Conservation (phyloP, 306 rosid species). For the Prunus armeniaca region DNA sequence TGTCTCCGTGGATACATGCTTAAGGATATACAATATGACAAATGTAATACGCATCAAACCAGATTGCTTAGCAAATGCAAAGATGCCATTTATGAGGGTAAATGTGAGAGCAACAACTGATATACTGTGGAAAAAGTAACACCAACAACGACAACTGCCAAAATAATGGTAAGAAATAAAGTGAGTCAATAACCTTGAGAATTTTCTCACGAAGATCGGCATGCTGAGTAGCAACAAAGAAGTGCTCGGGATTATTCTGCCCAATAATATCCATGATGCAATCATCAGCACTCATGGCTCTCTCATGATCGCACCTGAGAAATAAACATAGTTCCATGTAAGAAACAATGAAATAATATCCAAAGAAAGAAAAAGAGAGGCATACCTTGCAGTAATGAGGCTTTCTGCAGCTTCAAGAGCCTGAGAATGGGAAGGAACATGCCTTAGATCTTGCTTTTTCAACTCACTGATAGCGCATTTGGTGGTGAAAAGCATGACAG, state of each 20-base stretch:
- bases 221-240: constrained; percentile 82
- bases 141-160: background rate
- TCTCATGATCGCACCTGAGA: constrained; percentile 72
- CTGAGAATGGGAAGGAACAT: constrained; percentile 49
- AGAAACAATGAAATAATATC: background rate
- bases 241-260: constrained; percentile 66
- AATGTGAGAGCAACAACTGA: background rate
- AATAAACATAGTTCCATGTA: background rate
- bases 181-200: constrained; percentile 44
- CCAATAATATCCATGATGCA: constrained; percentile 73
- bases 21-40: background rate
- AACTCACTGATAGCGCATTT: constrained; percentile 73
- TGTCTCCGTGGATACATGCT: background rate
- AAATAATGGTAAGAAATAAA: background rate
- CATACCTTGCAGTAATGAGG: constrained; percentile 61
- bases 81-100: background rate
- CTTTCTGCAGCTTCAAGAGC: constrained; percentile 58
- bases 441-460: constrained; percentile 56
- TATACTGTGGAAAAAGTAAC: background rate
- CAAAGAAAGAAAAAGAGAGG: background rate
- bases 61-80: background rate
- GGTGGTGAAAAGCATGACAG: constrained; percentile 78
- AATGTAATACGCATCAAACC: background rate
- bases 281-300: constrained; percentile 40
- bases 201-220: constrained; percentile 50